Base-by-base conservation (phyloP, 139 green algal genomes). In the Raphidocelis subcapitata region DNA sequence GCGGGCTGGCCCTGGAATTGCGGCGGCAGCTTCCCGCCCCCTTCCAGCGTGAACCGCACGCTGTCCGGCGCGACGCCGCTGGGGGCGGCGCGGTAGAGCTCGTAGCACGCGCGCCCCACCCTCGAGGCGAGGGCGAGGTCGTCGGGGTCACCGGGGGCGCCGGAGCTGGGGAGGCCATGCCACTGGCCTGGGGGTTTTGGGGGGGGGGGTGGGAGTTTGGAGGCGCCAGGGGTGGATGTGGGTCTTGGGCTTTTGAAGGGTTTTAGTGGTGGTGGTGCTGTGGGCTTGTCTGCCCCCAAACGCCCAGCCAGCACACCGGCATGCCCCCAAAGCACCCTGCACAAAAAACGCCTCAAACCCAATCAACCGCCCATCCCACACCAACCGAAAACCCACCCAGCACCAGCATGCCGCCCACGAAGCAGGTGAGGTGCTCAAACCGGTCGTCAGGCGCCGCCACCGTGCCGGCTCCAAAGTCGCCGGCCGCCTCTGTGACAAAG, bases 381-480 rank as follows among this genome's bases (percentile, higher is more conserved):
- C 24, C 14, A 28, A 16, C 12, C 26, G 36, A 14, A 36, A 15
- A 57, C 70, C 64, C 61, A 86, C 84, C 93, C 26, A 97, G 73
- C 5, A 91, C 85, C 32, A 97, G 82, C 65, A 93, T 70, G 15
- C 93, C 92, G 31, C 92, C 92, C 33, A 93, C 68, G 71, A 97
- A 97, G 84, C 92, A 97, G 0, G 89, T 88, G 36, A 97, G 78
- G 79, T 97, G 92, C 81, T 97, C 86, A 82, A 97, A 90, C 33
- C 83, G 33, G 28, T 61, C 41, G 62, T 62, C 63, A 2, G 52
- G 18, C 2, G 26, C 36, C 10, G 10, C 29, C 21, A 73, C 49
- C 16, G 52, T 18, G 47, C 32, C 65, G 35, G 14, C 55, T 4
- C 28, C 20, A 26, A 44, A 28, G 10, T 32, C 20, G 26, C 32